Percentiles rank a stretch among this genome's conserved stretches.
Evolutionary conservation across 2,329 filamentous ascomycete genomes (phyloP).

Genomic region (Claviceps fusiformis): DNA sequence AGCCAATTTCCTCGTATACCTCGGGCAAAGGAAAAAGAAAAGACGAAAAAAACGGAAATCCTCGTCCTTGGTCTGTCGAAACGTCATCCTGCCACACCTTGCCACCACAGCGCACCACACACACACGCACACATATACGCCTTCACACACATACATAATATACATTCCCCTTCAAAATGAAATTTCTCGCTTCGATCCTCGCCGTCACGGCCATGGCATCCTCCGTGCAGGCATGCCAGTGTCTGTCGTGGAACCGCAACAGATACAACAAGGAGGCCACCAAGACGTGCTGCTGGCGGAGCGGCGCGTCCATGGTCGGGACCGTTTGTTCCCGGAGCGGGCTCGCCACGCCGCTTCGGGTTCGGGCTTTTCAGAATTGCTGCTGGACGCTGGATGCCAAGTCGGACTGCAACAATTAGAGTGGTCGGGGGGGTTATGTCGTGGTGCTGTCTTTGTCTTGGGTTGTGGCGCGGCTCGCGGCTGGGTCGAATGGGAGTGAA

Average conservation of each 20-base stretch:
- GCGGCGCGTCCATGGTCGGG: background rate
- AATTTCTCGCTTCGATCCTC: background rate
- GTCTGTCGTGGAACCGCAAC: constrained; percentile 13
- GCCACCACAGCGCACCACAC: too few relatives aligned
- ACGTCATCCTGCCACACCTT: too few relatives aligned
- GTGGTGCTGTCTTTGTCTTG: too few relatives aligned
- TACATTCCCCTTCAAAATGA: background rate
- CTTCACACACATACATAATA: background rate
- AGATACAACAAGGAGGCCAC: background rate
- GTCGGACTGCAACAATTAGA: background rate
- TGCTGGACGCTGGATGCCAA: background rate
- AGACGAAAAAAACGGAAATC: background rate
- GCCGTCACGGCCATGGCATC: background rate
- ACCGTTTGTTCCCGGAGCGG: background rate
- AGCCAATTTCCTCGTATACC: too few relatives aligned
- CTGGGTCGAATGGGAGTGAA: too few relatives aligned
- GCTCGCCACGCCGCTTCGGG: background rate
- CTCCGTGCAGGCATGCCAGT: constrained; percentile 5
- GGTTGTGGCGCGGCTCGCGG: too few relatives aligned
- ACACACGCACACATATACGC: background rate
- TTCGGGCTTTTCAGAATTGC: background rate
- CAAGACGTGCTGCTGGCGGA: background rate
- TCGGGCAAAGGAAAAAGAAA: too few relatives aligned
- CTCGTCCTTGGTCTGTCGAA: too few relatives aligned
- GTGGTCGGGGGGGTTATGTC: too few relatives aligned